Evolutionary conservation across 2,329 filamentous ascomycete species (phyloP).

Genomic region (Blastomyces gilchristii): DNA sequence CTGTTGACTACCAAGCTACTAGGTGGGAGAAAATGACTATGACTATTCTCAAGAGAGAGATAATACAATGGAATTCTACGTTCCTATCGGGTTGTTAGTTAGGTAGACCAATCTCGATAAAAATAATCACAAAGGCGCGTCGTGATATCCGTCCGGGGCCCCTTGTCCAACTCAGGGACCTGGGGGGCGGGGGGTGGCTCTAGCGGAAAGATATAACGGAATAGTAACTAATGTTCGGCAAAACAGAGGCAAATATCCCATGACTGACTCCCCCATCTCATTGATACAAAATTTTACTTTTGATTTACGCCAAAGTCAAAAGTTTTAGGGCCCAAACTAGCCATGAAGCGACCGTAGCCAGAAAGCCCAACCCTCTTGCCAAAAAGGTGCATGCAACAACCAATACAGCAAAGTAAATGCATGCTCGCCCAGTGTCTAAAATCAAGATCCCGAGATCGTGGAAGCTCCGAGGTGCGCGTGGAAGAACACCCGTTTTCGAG

Average conservation of each 20-base stretch:
- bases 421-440: constrained; percentile 25
- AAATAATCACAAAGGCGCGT: neutral
- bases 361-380: constrained; percentile 23
- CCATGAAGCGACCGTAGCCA: constrained; percentile 28
- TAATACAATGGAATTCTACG: neutral
- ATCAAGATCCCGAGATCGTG: constrained; percentile 15
- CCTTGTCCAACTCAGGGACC: neutral
- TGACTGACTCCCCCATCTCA: neutral
- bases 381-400: constrained; percentile 25
- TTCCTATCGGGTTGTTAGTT: neutral
- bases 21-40: neutral
- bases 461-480: constrained; percentile 4
- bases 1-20: neutral
- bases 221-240: neutral
- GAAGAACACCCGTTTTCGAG: constrained; percentile 1
- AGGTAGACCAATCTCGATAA: neutral
- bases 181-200: neutral
- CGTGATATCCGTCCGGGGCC: too few relatives aligned
- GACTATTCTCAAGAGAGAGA: neutral
- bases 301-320: constrained; percentile 18
- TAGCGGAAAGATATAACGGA: neutral
- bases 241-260: neutral
- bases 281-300: neutral
- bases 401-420: constrained; percentile 27
- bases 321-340: constrained; percentile 27